phyloP scores from a whole-genome alignment of 352 stramenopile genomes.

The Globisporangium abappressorium region DNA sequence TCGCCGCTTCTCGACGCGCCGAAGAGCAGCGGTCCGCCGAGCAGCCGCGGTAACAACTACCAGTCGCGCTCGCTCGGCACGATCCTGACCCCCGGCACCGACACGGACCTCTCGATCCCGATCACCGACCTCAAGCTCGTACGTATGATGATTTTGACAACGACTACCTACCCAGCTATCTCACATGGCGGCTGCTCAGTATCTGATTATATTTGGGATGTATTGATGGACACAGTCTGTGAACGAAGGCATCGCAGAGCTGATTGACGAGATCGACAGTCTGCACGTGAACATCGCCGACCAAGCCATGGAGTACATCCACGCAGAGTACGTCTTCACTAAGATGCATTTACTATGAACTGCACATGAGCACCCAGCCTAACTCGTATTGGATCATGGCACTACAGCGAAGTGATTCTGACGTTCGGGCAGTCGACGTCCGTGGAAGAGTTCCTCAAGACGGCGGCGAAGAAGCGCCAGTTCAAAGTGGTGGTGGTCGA shows the following conservation, averaged over 20 bases:
- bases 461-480: constrained; percentile 87
- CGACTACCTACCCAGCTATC: no score
- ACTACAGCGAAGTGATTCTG: constrained; percentile 91
- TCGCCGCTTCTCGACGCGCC: not conserved
- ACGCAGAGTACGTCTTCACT: constrained; percentile 82
- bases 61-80: constrained; percentile 70
- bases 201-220: no score
- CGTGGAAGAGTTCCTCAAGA: constrained; percentile 90
- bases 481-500: constrained; percentile 96
- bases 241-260: constrained; percentile 94
- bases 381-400: not conserved
- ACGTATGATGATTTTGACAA: constrained; percentile 6
- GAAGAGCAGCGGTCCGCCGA: constrained; percentile 5
- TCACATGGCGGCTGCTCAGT: no score
- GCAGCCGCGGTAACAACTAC: constrained; percentile 56
- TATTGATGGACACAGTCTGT: constrained; percentile 49
- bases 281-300: constrained; percentile 96
- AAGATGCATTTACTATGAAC: not conserved
- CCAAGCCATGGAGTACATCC: constrained; percentile 95
- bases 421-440: constrained; percentile 93
- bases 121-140: constrained; percentile 83
- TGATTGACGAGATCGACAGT: constrained; percentile 95
- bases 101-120: constrained; percentile 79
- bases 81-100: constrained; percentile 76
- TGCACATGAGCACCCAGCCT: not conserved